Evolutionary conservation across 495 filamentous ascomycete genomes (phyloP).

Genomic region (Bathelium albidoporum): DNA sequence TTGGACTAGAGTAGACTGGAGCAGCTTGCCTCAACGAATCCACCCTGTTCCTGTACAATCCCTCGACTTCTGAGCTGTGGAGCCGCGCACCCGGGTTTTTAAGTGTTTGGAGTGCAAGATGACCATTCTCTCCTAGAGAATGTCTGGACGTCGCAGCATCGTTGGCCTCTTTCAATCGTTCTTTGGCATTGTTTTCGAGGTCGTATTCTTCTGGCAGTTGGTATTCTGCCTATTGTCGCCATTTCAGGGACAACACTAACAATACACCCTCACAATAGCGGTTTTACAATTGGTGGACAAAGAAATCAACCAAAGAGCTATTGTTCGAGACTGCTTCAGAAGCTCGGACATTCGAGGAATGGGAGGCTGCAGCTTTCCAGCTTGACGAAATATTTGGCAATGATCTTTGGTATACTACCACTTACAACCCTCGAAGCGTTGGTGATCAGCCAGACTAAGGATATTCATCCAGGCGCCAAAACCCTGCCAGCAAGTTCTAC

Average conservation of each 20-base stretch:
- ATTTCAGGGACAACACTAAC: neutral
- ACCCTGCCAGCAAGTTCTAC: conserved; percentile 70
- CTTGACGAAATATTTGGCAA: conserved; percentile 68
- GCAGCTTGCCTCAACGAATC: neutral
- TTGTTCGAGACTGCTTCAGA: conserved; percentile 39
- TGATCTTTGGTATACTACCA: conserved; percentile 59
- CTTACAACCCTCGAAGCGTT: neutral
- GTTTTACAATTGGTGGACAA: conserved; percentile 44
- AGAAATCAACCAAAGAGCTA: conserved; percentile 41
- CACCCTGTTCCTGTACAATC: neutral
- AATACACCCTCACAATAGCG: conserved; percentile 31
- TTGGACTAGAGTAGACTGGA: no score
- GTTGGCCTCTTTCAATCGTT: conserved; percentile 15
- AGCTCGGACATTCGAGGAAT: conserved; percentile 66
- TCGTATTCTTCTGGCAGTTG: conserved; percentile 30
- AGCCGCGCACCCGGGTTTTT: neutral
- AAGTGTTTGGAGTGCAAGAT: neutral
- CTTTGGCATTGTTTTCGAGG: conserved; percentile 23
- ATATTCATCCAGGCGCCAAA: conserved; percentile 52
- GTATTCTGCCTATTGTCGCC: conserved; percentile 14
- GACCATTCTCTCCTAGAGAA: neutral
- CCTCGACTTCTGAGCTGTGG: no score
- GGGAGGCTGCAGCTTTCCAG: conserved; percentile 69
- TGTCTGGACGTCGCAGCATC: conserved; percentile 6
- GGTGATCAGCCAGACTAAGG: neutral